phyloP scores from a whole-genome alignment of 129 eudicot species.

The Lonicera japonica region DNA sequence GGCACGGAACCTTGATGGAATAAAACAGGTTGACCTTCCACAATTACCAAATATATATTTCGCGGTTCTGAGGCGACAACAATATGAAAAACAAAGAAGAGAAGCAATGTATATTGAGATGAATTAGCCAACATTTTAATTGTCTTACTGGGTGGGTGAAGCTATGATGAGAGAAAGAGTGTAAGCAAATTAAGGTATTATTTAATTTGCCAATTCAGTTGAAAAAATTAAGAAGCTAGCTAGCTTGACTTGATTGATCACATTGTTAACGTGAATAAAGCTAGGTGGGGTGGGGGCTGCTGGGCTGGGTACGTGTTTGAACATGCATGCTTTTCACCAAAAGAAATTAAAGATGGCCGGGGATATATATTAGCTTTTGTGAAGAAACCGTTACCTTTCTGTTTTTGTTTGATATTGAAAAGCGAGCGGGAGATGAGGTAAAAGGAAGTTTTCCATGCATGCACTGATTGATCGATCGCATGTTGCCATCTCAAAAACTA shows the following conservation, averaged over 20 bases:
- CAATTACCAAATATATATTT: conserved; percentile 53
- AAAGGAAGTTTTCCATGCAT: too few relatives aligned
- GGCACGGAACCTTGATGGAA: conserved; percentile 28
- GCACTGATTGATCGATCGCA: too few relatives aligned
- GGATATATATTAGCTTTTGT: too few relatives aligned
- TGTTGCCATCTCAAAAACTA: too few relatives aligned
- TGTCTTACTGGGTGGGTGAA: neutral
- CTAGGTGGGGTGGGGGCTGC: neutral
- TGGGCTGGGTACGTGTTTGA: too few relatives aligned
- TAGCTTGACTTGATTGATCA: neutral
- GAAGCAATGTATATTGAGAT: conserved; percentile 1
- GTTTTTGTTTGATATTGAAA: neutral
- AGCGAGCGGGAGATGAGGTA: too few relatives aligned
- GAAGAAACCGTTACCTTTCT: conserved; percentile 19
- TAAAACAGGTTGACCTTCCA: conserved; percentile 76
- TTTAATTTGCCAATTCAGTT: neutral
- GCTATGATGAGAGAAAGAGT: neutral
- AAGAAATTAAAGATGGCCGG: too few relatives aligned
- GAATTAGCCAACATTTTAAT: neutral
- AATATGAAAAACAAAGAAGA: conserved; percentile 13
- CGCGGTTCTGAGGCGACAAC: conserved; percentile 38
- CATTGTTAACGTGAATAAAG: conserved; percentile 41
- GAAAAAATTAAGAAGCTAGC: neutral
- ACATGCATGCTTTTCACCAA: too few relatives aligned
- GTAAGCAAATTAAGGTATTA: too few relatives aligned